Evolutionary conservation across 768 basidiomycete species (phyloP).

Genomic region (Termitomyces sp.): DNA sequence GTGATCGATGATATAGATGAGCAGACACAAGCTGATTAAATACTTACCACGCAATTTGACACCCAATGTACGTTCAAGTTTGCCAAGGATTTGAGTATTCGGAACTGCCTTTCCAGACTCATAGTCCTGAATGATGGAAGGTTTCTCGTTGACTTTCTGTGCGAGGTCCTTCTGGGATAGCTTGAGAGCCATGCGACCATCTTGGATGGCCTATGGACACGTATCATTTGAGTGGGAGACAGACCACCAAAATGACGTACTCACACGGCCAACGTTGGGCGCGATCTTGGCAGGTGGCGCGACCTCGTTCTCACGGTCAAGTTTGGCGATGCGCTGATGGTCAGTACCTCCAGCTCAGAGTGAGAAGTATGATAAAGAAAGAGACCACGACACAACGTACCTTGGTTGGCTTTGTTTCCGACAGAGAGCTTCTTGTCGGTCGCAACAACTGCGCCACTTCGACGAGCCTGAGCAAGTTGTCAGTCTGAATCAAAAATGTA

Average conservation of each 20-base stretch:
- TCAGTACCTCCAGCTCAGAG: constrained; percentile 62
- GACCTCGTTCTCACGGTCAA: constrained; percentile 94
- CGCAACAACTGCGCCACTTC: constrained; percentile 69
- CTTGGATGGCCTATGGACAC: constrained; percentile 64
- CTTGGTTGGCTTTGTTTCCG: constrained; percentile 74
- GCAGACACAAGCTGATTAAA: constrained; percentile 1
- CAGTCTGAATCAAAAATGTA: background rate
- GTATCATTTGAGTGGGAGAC: constrained; percentile 7
- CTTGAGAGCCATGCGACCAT: constrained; percentile 70
- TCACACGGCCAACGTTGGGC: constrained; percentile 67
- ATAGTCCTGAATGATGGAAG: constrained; percentile 82
- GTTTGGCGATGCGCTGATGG: constrained; percentile 89
- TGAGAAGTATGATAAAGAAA: background rate
- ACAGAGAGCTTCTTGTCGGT: constrained; percentile 76
- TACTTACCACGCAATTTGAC: constrained; percentile 84
- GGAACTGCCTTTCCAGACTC: constrained; percentile 87
- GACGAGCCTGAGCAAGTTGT: constrained; percentile 50
- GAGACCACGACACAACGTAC: constrained; percentile 30
- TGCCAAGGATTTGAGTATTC: constrained; percentile 78
- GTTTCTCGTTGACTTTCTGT: constrained; percentile 91
- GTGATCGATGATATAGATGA: background rate
- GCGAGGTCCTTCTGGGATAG: constrained; percentile 91
- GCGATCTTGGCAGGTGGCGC: constrained; percentile 83
- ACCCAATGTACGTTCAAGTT: constrained; percentile 81
- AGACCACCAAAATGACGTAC: constrained; percentile 14